Conservation (phyloP, 768 basidiomycete species). For the Mycena galopus region DNA sequence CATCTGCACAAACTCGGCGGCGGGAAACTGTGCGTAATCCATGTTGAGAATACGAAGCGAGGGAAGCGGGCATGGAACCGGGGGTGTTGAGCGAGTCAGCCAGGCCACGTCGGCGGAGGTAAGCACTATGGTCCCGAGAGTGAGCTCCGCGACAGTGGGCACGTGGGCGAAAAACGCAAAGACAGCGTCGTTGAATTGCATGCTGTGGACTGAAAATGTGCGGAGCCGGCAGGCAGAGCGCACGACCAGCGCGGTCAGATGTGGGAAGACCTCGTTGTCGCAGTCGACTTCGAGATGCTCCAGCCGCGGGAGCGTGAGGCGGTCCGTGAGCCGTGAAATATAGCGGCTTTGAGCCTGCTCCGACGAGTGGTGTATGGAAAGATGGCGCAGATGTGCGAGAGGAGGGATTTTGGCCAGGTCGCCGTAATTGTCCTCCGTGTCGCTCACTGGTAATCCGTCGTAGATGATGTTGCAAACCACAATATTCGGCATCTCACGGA, state of each 20-base stretch:
- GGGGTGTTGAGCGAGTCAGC: background rate
- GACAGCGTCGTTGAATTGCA: background rate
- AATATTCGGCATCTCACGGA: background rate
- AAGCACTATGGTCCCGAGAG: background rate
- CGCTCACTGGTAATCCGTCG: no score
- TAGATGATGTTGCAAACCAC: background rate
- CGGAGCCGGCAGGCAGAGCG: background rate
- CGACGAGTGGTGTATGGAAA: background rate
- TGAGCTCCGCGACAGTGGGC: background rate
- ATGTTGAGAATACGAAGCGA: slow-evolving; percentile 4
- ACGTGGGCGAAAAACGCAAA: background rate
- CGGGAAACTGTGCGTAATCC: background rate
- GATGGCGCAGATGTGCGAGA: background rate
- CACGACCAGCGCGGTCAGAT: background rate
- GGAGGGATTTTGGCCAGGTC: background rate
- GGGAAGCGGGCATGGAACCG: background rate
- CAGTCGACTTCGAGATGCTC: background rate
- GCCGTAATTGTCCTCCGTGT: background rate
- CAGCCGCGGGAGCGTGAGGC: background rate
- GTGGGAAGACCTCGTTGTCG: background rate
- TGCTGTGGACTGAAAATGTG: background rate
- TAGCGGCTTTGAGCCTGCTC: background rate
- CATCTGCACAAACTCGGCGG: slow-evolving; percentile 1
- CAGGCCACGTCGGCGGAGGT: background rate
- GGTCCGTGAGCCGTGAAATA: background rate